Conservation (phyloP, 768 basidiomycete genomes). For the Russula emetica region DNA sequence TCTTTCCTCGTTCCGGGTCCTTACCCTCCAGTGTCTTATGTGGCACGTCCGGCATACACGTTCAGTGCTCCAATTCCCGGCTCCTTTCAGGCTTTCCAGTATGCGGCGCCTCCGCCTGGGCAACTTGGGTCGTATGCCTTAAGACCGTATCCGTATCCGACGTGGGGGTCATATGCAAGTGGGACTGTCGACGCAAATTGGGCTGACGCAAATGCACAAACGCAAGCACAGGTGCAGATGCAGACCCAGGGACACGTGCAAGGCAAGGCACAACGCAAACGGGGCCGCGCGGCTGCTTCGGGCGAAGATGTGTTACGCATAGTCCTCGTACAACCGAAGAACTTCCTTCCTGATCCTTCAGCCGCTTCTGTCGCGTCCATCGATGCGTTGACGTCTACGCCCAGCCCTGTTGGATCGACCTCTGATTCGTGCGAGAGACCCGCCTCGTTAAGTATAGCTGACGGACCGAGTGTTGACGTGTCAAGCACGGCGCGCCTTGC, state of each 20-base stretch:
- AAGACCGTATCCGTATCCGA: conserved; percentile 29
- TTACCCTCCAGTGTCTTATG: conserved; percentile 31
- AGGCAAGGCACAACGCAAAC: conserved; percentile 10
- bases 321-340: conserved; percentile 21
- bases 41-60: conserved; percentile 23
- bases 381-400: neutral
- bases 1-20: conserved; percentile 28
- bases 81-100: conserved; percentile 15
- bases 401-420: neutral
- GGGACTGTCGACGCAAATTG: conserved; percentile 10
- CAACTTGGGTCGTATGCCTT: conserved; percentile 15
- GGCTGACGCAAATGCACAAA: conserved; percentile 13
- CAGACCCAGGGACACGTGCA: conserved; percentile 3
- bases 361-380: conserved; percentile 1
- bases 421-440: neutral
- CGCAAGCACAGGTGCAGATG: conserved; percentile 2
- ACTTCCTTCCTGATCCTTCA: neutral
- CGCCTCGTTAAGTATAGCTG: neutral
- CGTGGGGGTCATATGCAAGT: conserved; percentile 15
- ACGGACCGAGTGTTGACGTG: neutral
- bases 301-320: conserved; percentile 15
- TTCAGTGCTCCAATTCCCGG: conserved; percentile 7
- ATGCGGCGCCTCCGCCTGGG: conserved; percentile 17
- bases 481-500: neutral
- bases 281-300: neutral